phyloP scores from a whole-genome alignment of 1,284 basidiomycete genomes.

The Cryptococcus sp. region DNA sequence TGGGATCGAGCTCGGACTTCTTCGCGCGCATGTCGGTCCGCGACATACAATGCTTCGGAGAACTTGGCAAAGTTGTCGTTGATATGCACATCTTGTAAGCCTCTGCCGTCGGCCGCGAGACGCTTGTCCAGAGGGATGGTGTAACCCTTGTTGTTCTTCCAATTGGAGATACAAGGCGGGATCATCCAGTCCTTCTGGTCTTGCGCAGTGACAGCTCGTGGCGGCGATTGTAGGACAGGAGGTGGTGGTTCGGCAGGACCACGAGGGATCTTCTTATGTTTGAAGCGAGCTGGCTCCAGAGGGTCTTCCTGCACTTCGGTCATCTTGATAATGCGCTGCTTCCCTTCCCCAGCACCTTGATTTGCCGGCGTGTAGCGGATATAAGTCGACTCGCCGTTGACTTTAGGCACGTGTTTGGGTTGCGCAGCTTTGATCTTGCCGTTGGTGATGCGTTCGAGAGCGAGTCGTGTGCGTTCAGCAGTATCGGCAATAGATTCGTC shows the following conservation, averaged over 20 bases:
- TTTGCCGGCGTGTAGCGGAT: conserved; percentile 91
- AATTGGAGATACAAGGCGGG: conserved; percentile 98
- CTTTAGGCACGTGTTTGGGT: conserved; percentile 65
- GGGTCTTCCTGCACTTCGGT: conserved; percentile 96
- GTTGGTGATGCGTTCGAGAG: conserved; percentile 89
- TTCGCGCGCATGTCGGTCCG: conserved; percentile 97
- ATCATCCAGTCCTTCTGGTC: conserved; percentile 99
- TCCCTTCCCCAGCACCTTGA: conserved; percentile 56
- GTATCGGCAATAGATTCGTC: conserved; percentile 87
- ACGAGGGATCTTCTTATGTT: conserved; percentile 96
- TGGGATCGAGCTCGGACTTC: conserved; percentile 93
- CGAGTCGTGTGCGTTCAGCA: conserved; percentile 83
- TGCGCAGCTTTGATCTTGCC: conserved; percentile 97
- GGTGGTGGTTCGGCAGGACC: conserved; percentile 95
- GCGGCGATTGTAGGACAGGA: conserved; percentile 93
- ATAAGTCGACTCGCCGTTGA: conserved; percentile 77
- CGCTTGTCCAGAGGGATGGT: conserved; percentile 99
- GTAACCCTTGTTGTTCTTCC: conserved; percentile 99
- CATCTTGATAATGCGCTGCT: conserved; percentile 99
- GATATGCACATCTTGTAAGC: conserved; percentile 96
- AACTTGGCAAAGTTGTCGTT: conserved; percentile 99
- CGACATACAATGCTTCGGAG: conserved; percentile 91
- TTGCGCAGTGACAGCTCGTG: conserved; percentile 89
- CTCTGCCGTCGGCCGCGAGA: conserved; percentile 93
- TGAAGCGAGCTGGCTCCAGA: conserved; percentile 93